Base-by-base conservation (phyloP, 2,329 filamentous ascomycete species). In the Rhinocladiella similis region DNA sequence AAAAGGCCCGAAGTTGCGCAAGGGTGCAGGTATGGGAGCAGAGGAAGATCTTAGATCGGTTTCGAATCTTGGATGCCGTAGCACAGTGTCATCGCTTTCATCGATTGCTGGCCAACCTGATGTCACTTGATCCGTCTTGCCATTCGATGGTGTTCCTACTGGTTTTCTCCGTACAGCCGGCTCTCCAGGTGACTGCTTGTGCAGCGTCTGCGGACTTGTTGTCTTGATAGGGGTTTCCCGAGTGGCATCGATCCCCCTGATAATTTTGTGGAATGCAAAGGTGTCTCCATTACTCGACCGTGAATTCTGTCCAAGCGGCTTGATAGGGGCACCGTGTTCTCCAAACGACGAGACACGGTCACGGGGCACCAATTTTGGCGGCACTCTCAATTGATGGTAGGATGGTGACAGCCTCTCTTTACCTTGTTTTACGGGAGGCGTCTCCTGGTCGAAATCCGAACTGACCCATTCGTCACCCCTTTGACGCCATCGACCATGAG, bases 401-500 rank as follows among this genome's bases (percentile, higher is more conserved):
- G 42, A 25, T 18, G 56, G 50, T 16, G 48, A 50, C 6, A 45
- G 42, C 36, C 22, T 36, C 36, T 50, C 41, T 16, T 22, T 9
- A 13, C 45, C 35, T 12, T 60, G 60, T 5, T 53, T 59, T 29
- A 62, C 47, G 10, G 56, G 33, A 29, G 66, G 66, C 10, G 67
- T 67, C 14, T 58, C 62, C 20, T 67, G 67, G 36, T 61, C 60
- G 13, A 64, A 53, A 57, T 69, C 68, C 12, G 68, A 59, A 51
- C 66, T 70, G 20, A 72, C 59, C 68, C 68, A 73, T 54, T 72
- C 70, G 35, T 73, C 70, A 20, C 68, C 70, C 38, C 67, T 69
- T 33, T 69, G 65, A 19, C 65, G 66, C 67, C 69, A 72, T 59
- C 70, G 72, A 18, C 50, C 36, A 63, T 62, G 51, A 42, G 35